Conservation (phyloP, 768 basidiomycete species). For the Rhizopogon roseolus region DNA sequence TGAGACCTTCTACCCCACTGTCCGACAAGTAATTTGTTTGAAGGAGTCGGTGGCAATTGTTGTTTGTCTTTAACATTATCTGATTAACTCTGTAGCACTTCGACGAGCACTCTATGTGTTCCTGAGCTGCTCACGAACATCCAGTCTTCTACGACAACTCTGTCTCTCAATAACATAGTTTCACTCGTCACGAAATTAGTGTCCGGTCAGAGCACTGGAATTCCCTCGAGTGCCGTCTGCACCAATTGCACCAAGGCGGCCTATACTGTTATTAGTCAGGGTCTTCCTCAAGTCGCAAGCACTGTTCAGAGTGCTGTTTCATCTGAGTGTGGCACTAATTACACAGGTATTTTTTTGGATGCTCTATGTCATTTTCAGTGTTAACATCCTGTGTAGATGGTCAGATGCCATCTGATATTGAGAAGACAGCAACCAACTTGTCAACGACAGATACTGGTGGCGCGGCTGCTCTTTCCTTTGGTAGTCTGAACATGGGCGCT, state of each 20-base stretch:
- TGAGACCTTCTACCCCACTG: slow-evolving; percentile 51
- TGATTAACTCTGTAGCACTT: slow-evolving; percentile 21
- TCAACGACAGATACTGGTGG: slow-evolving; percentile 13
- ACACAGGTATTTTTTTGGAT: slow-evolving; percentile 38
- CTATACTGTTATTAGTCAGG: slow-evolving; percentile 37
- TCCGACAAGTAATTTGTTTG: slow-evolving; percentile 54
- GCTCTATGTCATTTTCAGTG: background rate
- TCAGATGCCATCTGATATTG: slow-evolving; percentile 22
- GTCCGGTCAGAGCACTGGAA: slow-evolving; percentile 5
- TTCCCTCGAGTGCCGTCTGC: slow-evolving; percentile 41
- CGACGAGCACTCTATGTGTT: slow-evolving; percentile 44
- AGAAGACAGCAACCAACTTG: slow-evolving; percentile 18
- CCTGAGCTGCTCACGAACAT: slow-evolving; percentile 52
- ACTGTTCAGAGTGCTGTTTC: slow-evolving; percentile 23
- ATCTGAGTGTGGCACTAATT: slow-evolving; percentile 42
- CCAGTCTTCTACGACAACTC: slow-evolving; percentile 29
- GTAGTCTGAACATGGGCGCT: slow-evolving; percentile 18
- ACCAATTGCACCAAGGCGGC: slow-evolving; percentile 49
- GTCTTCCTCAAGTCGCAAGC: slow-evolving; percentile 31
- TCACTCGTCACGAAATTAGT: slow-evolving; percentile 4
- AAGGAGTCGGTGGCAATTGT: slow-evolving; percentile 45
- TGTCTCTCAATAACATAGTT: slow-evolving; percentile 16
- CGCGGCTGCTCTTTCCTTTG: slow-evolving; percentile 15
- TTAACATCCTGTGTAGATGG: slow-evolving; percentile 21
- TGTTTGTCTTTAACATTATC: background rate